Percentiles rank a stretch among this genome's conserved stretches.
phyloP scores from a whole-genome alignment of 768 basidiomycete genomes.

The Coprinellus aureogranulatus region DNA sequence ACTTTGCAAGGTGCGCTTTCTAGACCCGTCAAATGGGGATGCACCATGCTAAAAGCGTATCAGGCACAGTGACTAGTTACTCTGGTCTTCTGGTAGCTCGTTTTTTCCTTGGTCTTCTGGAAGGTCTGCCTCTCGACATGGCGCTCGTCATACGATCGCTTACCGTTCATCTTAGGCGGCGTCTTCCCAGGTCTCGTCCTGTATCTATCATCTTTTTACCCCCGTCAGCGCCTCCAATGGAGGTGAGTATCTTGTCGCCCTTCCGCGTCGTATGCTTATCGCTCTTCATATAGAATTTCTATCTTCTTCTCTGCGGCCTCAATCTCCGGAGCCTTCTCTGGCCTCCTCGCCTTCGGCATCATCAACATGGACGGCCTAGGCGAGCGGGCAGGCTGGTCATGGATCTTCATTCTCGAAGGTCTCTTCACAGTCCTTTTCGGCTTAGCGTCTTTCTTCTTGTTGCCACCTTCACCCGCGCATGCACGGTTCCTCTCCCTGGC shows the following conservation, averaged over 20 bases:
- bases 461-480: conserved; percentile 32
- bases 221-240: conserved; percentile 49
- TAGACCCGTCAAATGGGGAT: not conserved
- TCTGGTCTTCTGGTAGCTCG: conserved; percentile 44
- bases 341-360: conserved; percentile 66
- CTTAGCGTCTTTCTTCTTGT: conserved; percentile 43
- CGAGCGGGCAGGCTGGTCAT: conserved; percentile 59
- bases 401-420: conserved; percentile 70
- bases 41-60: not conserved
- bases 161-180: conserved; percentile 38
- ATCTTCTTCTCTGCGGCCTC: conserved; percentile 53
- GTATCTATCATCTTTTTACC: conserved; percentile 57
- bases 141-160: not conserved
- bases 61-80: conserved; percentile 49
- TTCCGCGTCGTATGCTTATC: no score
- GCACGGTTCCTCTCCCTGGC: conserved; percentile 49
- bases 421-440: conserved; percentile 63
- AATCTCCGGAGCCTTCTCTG: conserved; percentile 65
- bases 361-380: conserved; percentile 59
- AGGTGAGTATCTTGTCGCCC: conserved; percentile 33
- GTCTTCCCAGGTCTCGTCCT: conserved; percentile 58
- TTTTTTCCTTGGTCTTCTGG: conserved; percentile 53
- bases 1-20: conserved; percentile 53
- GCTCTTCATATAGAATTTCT: conserved; percentile 36
- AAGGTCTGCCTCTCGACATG: conserved; percentile 28